Evolutionary conservation across 805 yeast genomes (phyloP), one percentile per base, ranked within the genome.

Genomic region (Ogataea minuta): DNA sequence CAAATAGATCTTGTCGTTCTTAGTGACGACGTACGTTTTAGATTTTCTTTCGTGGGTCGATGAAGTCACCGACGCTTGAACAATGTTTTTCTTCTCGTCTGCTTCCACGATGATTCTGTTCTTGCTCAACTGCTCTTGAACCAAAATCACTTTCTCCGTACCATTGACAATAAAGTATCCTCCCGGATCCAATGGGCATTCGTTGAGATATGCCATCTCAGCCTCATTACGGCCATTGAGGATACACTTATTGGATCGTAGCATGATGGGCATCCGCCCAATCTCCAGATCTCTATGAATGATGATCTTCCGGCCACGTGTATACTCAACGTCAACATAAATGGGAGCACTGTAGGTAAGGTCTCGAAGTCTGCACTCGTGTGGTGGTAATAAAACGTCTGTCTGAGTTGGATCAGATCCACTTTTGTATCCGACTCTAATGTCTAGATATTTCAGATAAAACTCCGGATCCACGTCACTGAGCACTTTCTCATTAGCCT

Each of bases 181-280:
- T 66, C 99, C 99, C 6, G 99, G 99, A 65, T 93, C 99, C 34
- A 93, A 70, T 0, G 99, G 99, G 64, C 99, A 93, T 64, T 93
- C 99, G 52, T 86, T 82, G 50, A 85, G 70, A 17, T 67, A 67
- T 0, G 99, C 97, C 98, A 93, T 91, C 52, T 79, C 83, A 21
- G 68, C 62, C 55, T 91, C 96, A 35, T 78, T 71, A 33, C 84
- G 79, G 13, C 89, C 95, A 46, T 79, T 79, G 44, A 93, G 68
- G 24, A 87, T 81, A 73, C 99, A 93, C 60, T 89, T 88, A 59
- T 88, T 86, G 17, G 96, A 85, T 53, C 97, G 74, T 53, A 93
- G 72, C 99, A 93, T 93, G 55, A 93, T 81, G n/a, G 99, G 99
- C 96, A 93, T 93, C 57, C 95, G 77, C 24, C 99, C 99, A 45